Evolutionary conservation across 192 early-diverging fungal genomes (phyloP), one percentile per base, ranked within the genome.

Genomic region (Linderina pennispora): DNA sequence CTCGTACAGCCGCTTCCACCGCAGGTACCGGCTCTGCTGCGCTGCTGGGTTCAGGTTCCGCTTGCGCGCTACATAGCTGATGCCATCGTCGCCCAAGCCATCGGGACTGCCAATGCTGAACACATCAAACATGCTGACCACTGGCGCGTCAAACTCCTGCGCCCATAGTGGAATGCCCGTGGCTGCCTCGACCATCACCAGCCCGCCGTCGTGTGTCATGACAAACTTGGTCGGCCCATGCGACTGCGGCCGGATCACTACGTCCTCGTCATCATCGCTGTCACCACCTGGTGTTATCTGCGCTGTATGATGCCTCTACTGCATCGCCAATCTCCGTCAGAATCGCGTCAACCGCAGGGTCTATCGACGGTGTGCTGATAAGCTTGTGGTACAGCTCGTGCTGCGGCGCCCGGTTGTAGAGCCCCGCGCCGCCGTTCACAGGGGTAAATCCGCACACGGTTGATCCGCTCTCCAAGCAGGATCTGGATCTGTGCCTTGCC

Each of bases 71-170:
- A 71, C 67, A 19, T 59, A 54, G 47, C 58, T 34, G 25, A 38
- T 20, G 20, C 51, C 34, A 13, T 23, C 1, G 61, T 40, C 23
- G 34, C 18, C 18, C 16, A 21, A 26, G 52, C 56, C n/a, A 43
- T 53, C 18, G 20, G 40, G 38, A 45, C 57, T 39, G 17, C 55
- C 47, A 11, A 78, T 45, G 3, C 65, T 50, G 37, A 78, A 77
- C 15, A 84, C 77, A 34, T 82, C 78, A 62, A 82, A 82, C 2
- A 77, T 50, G 18, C 58, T 56, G 14, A 78, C 68, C 0, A 75
- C 77, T 10, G 82, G 80, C 44, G 55, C 58, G 15, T 65, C 62
- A 32, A 82, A 75, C 44, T 64, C 46, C 25, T 66, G 53, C 2
- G 70, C 62, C 82, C 82, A 84, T 18, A 68, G 55, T n/a, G 67